phyloP scores from a whole-genome alignment of 352 stramenopile species.

The Pythium brassicae region DNA sequence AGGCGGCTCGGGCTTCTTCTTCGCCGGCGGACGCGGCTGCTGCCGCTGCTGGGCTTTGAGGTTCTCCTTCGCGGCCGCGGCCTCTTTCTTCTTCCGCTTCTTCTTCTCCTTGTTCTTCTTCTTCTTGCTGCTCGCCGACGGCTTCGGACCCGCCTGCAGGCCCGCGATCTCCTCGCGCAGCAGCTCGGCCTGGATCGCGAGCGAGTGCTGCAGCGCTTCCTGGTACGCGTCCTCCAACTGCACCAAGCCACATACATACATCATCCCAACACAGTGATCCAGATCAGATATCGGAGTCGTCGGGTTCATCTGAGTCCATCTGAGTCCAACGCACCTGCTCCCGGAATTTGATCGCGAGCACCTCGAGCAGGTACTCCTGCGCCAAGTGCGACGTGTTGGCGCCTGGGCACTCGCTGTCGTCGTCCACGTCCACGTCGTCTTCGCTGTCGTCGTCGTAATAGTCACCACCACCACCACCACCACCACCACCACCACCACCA shows the following conservation, averaged over 20 bases:
- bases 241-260: neutral
- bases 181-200: conserved; percentile 68
- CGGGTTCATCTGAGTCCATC: neutral
- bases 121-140: conserved; percentile 52
- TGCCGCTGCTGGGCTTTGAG: conserved; percentile 5
- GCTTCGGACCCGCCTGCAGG: conserved; percentile 57
- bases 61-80: conserved; percentile 14
- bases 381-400: conserved; percentile 73
- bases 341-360: conserved; percentile 75
- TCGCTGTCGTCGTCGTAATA: conserved; percentile 28
- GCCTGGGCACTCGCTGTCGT: conserved; percentile 61
- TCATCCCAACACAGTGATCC: neutral
- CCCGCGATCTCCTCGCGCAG: conserved; percentile 70
- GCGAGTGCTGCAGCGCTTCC: conserved; percentile 69
- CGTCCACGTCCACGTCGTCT: conserved; percentile 46
- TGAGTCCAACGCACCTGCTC: conserved; percentile 42
- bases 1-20: conserved; percentile 11
- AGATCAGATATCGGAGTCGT: neutral
- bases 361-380: conserved; percentile 74
- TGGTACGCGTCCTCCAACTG: conserved; percentile 76
- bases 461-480: conserved; percentile 18
- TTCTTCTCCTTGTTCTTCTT: conserved; percentile 79
- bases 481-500: conserved; percentile 18
- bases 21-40: conserved; percentile 14
- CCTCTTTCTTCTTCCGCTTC: conserved; percentile 51